These are phyloP conservation scores for Melaleuca quinquenervia DNA, from an alignment of 345 rosid species.

Conservation along the genomic window DNA sequence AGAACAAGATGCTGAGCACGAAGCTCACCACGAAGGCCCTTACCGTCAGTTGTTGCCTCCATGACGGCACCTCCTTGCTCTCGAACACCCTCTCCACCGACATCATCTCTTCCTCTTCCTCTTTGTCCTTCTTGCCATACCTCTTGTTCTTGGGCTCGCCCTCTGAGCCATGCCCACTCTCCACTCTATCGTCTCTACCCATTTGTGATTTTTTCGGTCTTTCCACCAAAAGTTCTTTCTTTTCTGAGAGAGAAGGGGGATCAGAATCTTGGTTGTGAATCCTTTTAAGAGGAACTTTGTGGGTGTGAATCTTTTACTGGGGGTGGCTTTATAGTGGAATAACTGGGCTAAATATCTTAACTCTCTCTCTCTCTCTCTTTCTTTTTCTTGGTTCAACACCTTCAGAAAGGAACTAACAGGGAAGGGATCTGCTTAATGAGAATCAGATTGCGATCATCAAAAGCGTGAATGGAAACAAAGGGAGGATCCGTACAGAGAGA, in stretches of 20 bases:
- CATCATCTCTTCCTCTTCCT: conserved; percentile 4
- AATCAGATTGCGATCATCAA: neutral
- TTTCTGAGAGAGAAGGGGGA: neutral
- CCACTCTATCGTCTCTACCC: neutral
- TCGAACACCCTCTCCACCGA: conserved; percentile 48
- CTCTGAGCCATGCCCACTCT: neutral
- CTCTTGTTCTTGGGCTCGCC: neutral
- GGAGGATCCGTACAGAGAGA: neutral
- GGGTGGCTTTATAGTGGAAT: neutral
- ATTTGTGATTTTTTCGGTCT: neutral
- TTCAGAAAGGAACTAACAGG: neutral
- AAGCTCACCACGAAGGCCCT: conserved; percentile 59
- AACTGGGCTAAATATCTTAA: neutral
- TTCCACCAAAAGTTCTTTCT: neutral
- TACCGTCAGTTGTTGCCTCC: conserved; percentile 55
- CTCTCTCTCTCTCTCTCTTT: neutral
- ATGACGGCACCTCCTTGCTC: conserved; percentile 35
- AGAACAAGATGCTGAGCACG: conserved; percentile 40
- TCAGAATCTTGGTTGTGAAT: neutral
- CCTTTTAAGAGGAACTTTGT: neutral
- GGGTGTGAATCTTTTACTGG: neutral
- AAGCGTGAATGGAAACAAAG: neutral
- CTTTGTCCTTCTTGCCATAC: neutral
- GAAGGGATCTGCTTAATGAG: neutral
- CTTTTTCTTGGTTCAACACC: neutral